Base-by-base conservation (phyloP, 192 early-diverging fungal species). In the Spizellomyces sp. region DNA sequence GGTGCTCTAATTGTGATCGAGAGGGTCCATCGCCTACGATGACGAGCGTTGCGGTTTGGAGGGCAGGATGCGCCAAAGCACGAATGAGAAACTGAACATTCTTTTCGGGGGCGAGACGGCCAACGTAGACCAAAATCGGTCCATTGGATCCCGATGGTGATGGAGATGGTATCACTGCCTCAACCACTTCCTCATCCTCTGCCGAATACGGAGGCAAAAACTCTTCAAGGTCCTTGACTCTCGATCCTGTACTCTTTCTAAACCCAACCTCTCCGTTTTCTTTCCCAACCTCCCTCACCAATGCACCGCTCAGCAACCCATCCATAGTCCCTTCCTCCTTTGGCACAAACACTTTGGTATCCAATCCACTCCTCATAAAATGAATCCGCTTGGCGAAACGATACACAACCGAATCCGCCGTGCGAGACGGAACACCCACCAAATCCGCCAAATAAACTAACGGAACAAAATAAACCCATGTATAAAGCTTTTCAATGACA, bases 41-140 rank as follows among this genome's bases (percentile, higher is more conserved):
- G 9, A 80, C 74, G n/a, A 85, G 74, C 36, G 67, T 65, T 10
- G 81, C 77, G 60, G 60, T 68, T 12, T 57, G 6, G n/a, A 85
- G 69, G 1, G 9, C 12, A 0, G 79, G 76, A 65, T 83, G 74
- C 42, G 22, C 22, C 50, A 85, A 21, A 10, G 75, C 66, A 44
- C 48, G 42, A 48, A 85, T 64, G 12, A 85, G 76, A 69, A 85
- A 85, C 27, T 83, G 71, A 43, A 82, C 60, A 50, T 78, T 79
- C 65, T 85, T 85, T 70, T 85, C 84, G 6, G 72, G 64, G 17
- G 84, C 84, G 0, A 85, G 73, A 36, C 84, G 79, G 27, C 84
- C 84, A 48, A 81, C 77, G 67, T 85, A 85, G 14, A 79, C 59
- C 15, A 85, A 60, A 3, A 76, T 56, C 9, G 79, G 79, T 5